Percentiles rank a stretch among this genome's conserved stretches.
Conservation (phyloP, 2,329 filamentous ascomycete genomes). For the Orbilia oligospora region DNA sequence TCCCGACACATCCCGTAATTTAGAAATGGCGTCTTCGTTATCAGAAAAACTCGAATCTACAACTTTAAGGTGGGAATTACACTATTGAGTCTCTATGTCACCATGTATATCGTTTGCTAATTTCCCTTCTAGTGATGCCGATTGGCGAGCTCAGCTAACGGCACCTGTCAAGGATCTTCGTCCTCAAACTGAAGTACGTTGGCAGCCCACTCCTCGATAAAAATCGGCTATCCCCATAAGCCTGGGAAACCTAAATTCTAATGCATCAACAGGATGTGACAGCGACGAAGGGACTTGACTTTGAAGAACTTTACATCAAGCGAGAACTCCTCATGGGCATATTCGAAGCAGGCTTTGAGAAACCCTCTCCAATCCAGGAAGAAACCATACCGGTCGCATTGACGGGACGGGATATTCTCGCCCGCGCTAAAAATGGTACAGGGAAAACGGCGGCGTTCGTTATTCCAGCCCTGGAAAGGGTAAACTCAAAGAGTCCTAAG, state of each 20-base stretch:
- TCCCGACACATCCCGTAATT: not conserved
- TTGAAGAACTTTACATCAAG: slow-evolving; percentile 96
- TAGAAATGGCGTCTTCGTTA: slow-evolving; percentile 69
- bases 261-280: slow-evolving; percentile 83
- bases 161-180: slow-evolving; percentile 81
- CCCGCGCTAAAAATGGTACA: slow-evolving; percentile 97
- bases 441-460: slow-evolving; percentile 99
- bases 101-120: slow-evolving; percentile 64
- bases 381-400: slow-evolving; percentile 97
- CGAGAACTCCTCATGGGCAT: slow-evolving; percentile 98
- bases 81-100: slow-evolving; percentile 7
- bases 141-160: slow-evolving; percentile 83
- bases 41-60: slow-evolving; percentile 74
- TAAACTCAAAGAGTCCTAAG: slow-evolving; percentile 96
- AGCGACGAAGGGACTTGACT: slow-evolving; percentile 96
- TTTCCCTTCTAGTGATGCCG: slow-evolving; percentile 70
- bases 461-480: slow-evolving; percentile 92
- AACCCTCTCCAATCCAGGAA: slow-evolving; percentile 98
- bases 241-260: not conserved
- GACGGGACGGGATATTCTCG: slow-evolving; percentile 93
- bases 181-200: slow-evolving; percentile 82
- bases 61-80: slow-evolving; percentile 68
- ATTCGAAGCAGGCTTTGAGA: slow-evolving; percentile 98
- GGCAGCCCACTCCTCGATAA: not conserved
- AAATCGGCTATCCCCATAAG: not conserved